These are phyloP conservation scores for Phanerochaete sordida DNA, from an alignment of 768 basidiomycete species.

Conservation along the genomic window DNA sequence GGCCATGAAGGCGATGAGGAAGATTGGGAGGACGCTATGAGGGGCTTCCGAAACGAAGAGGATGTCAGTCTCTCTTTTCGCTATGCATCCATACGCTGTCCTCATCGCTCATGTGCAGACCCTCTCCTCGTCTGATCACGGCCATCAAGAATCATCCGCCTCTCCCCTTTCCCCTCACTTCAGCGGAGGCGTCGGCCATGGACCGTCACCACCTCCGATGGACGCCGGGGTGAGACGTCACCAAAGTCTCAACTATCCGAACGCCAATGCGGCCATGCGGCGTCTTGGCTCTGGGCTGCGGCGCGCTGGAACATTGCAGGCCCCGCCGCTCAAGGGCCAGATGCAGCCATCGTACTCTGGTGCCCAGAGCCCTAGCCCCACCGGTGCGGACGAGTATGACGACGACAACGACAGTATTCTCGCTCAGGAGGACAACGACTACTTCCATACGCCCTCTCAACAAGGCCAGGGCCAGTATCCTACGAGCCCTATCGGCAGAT, in stretches of 20 bases:
- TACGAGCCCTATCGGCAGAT: slow-evolving; percentile 56
- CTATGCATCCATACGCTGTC: not conserved
- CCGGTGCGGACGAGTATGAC: slow-evolving; percentile 57
- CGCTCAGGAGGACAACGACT: slow-evolving; percentile 48
- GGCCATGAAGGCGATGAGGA: slow-evolving; percentile 88
- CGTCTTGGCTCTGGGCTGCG: slow-evolving; percentile 55
- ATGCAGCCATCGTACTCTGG: slow-evolving; percentile 24
- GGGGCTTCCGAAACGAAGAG: slow-evolving; percentile 57
- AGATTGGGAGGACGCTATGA: slow-evolving; percentile 70
- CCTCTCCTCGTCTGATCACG: slow-evolving; percentile 27
- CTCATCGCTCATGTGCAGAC: slow-evolving; percentile 29
- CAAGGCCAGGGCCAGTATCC: slow-evolving; percentile 39
- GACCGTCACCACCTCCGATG: slow-evolving; percentile 65
- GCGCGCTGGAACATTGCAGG: slow-evolving; percentile 74
- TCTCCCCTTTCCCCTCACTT: slow-evolving; percentile 69
- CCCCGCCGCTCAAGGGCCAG: slow-evolving; percentile 37
- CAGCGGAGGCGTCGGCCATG: slow-evolving; percentile 36
- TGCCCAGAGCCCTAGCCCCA: slow-evolving; percentile 40
- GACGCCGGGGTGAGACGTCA: slow-evolving; percentile 67
- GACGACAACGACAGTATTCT: slow-evolving; percentile 49
- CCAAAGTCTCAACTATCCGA: slow-evolving; percentile 73
- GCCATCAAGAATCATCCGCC: slow-evolving; percentile 41
- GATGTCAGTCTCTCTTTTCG: slow-evolving; percentile 43
- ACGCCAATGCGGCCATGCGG: slow-evolving; percentile 42
- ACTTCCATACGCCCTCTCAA: slow-evolving; percentile 41